phyloP scores from a whole-genome alignment of 345 rosid genomes.

The Aurinia saxatilis region DNA sequence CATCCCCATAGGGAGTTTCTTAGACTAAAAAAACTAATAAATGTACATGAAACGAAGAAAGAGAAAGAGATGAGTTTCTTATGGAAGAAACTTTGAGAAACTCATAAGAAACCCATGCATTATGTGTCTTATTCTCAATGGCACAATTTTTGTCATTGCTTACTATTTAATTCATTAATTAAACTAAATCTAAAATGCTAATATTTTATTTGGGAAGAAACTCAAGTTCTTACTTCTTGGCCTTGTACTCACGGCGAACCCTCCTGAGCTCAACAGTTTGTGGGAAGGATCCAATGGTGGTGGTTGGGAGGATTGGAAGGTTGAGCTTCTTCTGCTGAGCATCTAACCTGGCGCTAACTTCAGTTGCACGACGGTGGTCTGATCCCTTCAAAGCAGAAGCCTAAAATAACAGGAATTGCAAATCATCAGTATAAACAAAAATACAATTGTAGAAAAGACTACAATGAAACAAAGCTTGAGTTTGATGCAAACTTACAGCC shows the following conservation, averaged over 20 bases:
- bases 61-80: too few species aligned
- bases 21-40: too few species aligned
- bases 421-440: neutral
- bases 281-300: constrained; percentile 96
- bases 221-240: constrained; percentile 87
- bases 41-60: too few species aligned
- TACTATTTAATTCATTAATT: too few species aligned
- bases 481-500: constrained; percentile 53
- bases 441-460: neutral
- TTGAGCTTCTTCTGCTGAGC: constrained; percentile 96
- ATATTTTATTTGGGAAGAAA: too few species aligned
- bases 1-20: too few species aligned
- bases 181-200: too few species aligned
- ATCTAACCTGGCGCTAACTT: constrained; percentile 82
- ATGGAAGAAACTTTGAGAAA: too few species aligned
- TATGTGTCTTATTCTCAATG: too few species aligned
- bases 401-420: constrained; percentile 34
- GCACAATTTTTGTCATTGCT: too few species aligned
- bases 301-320: constrained; percentile 92
- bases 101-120: too few species aligned
- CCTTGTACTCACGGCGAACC: constrained; percentile 98
- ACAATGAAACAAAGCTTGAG: neutral
- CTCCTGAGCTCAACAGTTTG: constrained; percentile 91
- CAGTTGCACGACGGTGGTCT: constrained; percentile 86
- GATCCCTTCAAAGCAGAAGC: constrained; percentile 93